Percentiles rank a stretch among this genome's conserved stretches.
Evolutionary conservation across 2,329 filamentous ascomycete genomes (phyloP).

Genomic region (Botrytis medusae): DNA sequence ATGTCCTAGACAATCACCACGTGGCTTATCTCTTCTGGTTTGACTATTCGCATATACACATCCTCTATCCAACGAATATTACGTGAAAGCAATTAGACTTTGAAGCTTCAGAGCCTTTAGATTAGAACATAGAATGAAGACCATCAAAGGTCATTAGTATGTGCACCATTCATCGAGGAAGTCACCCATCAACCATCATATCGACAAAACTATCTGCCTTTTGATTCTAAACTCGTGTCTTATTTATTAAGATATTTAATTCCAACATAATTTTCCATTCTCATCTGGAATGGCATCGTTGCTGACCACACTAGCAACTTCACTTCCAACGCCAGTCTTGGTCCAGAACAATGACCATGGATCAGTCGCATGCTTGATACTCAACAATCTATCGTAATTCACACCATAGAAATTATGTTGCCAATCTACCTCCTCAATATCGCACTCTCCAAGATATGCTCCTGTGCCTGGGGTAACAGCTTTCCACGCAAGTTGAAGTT

Average conservation of each 20-base stretch:
- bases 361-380: constrained; percentile 27
- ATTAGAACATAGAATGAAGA: not conserved
- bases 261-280: constrained; percentile 20
- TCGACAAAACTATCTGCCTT: not conserved
- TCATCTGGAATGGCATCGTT: constrained; percentile 16
- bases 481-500: constrained; percentile 23
- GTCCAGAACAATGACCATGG: constrained; percentile 28
- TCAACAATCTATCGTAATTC: constrained; percentile 25
- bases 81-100: not conserved
- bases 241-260: not conserved
- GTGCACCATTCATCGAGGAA: not conserved
- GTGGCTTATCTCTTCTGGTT: not conserved
- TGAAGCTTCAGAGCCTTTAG: not conserved
- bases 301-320: constrained; percentile 41
- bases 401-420: constrained; percentile 44
- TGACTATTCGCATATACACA: not conserved
- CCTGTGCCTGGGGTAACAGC: constrained; percentile 23
- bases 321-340: constrained; percentile 28
- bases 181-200: not conserved
- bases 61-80: not conserved
- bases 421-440: constrained; percentile 24
- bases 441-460: constrained; percentile 24
- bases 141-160: not conserved
- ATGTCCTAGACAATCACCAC: not conserved
- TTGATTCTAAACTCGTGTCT: not conserved